phyloP scores from a whole-genome alignment of 1,139 yeast genomes.

The Meyerozyma carpophila region DNA sequence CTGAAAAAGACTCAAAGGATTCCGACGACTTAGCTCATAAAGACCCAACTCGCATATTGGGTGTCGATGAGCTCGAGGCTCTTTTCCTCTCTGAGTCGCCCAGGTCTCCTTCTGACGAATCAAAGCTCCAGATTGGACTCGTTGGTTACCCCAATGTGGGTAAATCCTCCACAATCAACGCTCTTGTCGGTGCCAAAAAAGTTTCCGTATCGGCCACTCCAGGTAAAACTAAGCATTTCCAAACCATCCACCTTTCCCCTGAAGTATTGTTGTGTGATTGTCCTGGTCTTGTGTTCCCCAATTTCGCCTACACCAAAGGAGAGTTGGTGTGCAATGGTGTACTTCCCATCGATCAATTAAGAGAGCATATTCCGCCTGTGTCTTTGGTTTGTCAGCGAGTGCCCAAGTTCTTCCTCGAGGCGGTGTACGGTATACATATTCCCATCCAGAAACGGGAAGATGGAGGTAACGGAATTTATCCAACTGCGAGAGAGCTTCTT shows the following conservation, averaged over 20 bases:
- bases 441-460: slow-evolving; percentile 69
- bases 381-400: slow-evolving; percentile 82
- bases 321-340: slow-evolving; percentile 98
- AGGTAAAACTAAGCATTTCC: slow-evolving; percentile 98
- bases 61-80: slow-evolving; percentile 79
- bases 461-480: slow-evolving; percentile 79
- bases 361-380: slow-evolving; percentile 91
- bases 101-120: slow-evolving; percentile 50
- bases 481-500: slow-evolving; percentile 84
- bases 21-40: slow-evolving; percentile 45
- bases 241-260: slow-evolving; percentile 82
- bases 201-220: slow-evolving; percentile 98
- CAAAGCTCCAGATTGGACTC: slow-evolving; percentile 80
- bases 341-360: slow-evolving; percentile 91
- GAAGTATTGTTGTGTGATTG: slow-evolving; percentile 91
- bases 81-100: slow-evolving; percentile 82
- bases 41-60: slow-evolving; percentile 62
- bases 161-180: slow-evolving; percentile 93
- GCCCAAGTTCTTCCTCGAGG: slow-evolving; percentile 85
- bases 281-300: slow-evolving; percentile 98
- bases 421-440: slow-evolving; percentile 89
- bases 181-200: slow-evolving; percentile 90
- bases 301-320: slow-evolving; percentile 93
- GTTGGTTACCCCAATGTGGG: slow-evolving; percentile 98
- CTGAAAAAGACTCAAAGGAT: slow-evolving; percentile 13